A percentile compares a stretch with the other conserved stretches of the same genome.
These are phyloP conservation scores for Stenogyne calaminthoides DNA, from an alignment of 305 asterid genomes.

Conservation along the genomic window DNA sequence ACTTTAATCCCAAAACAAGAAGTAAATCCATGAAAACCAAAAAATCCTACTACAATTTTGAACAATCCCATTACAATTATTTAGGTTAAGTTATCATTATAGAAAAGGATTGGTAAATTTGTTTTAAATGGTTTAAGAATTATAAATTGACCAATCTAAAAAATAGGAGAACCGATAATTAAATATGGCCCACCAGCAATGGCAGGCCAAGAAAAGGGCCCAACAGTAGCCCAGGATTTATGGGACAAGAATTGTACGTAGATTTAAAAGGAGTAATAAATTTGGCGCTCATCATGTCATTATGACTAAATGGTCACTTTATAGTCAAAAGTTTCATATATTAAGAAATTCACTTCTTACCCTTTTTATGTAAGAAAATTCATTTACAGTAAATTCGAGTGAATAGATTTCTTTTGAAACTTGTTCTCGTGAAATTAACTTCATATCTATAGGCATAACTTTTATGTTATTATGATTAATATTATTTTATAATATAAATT, in stretches of 20 bases:
- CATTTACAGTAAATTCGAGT: too few relatives aligned
- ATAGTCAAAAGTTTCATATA: not conserved
- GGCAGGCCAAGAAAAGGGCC: not conserved
- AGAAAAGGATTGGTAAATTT: not conserved
- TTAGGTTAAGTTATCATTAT: not conserved
- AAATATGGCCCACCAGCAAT: constrained; percentile 13
- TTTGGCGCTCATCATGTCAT: not conserved
- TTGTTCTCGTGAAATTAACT: too few relatives aligned
- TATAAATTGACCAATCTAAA: not conserved
- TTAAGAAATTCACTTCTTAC: not conserved
- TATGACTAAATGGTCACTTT: constrained; percentile 6
- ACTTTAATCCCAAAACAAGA: too few relatives aligned
- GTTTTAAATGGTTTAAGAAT: not conserved
- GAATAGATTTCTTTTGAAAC: too few relatives aligned
- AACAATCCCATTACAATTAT: too few relatives aligned
- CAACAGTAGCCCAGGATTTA: constrained; percentile 12
- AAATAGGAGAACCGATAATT: not conserved
- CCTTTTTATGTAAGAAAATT: too few relatives aligned
- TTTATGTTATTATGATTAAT: too few relatives aligned
- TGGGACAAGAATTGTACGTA: not conserved
- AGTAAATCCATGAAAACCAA: too few relatives aligned
- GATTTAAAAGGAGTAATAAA: not conserved
- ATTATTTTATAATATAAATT: too few relatives aligned
- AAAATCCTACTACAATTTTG: too few relatives aligned
- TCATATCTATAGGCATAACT: too few relatives aligned